Conservation (phyloP, 192 early-diverging fungal species). For the Backusella luteola region DNA sequence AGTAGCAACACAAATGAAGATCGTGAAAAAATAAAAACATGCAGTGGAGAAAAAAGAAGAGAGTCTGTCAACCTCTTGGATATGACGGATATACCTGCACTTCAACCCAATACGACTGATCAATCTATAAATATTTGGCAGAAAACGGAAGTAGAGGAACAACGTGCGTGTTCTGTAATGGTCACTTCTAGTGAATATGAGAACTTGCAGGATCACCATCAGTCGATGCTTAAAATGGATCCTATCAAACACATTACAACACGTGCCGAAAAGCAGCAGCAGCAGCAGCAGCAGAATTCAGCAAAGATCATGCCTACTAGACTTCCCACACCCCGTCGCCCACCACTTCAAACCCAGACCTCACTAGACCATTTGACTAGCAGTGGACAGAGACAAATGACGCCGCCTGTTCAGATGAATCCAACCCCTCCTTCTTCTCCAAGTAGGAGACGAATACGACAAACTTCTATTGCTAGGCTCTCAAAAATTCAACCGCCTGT, state of each 20-base stretch:
- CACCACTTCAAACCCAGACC: neutral
- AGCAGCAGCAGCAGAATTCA: neutral
- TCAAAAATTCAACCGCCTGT: neutral
- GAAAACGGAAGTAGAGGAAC: neutral
- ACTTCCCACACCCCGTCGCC: slow-evolving; percentile 5
- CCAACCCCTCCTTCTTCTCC: slow-evolving; percentile 12
- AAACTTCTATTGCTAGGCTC: slow-evolving; percentile 5
- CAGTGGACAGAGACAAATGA: neutral
- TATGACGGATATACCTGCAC: neutral
- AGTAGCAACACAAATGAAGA: neutral
- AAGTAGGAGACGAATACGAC: neutral
- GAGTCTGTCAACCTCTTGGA: neutral
- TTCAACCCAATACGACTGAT: slow-evolving; percentile 5
- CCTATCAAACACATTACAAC: neutral
- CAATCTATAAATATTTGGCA: neutral
- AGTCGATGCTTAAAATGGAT: slow-evolving; percentile 3
- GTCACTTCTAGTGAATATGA: neutral
- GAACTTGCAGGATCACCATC: neutral
- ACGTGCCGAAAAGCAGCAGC: neutral
- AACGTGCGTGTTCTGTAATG: neutral
- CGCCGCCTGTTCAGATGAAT: neutral
- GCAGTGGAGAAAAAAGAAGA: neutral
- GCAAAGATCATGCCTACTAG: slow-evolving; percentile 4
- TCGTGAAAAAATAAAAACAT: neutral
- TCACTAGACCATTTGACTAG: slow-evolving; percentile 4